phyloP scores from a whole-genome alignment of 768 basidiomycete genomes.

The Punctularia strigosozonata region DNA sequence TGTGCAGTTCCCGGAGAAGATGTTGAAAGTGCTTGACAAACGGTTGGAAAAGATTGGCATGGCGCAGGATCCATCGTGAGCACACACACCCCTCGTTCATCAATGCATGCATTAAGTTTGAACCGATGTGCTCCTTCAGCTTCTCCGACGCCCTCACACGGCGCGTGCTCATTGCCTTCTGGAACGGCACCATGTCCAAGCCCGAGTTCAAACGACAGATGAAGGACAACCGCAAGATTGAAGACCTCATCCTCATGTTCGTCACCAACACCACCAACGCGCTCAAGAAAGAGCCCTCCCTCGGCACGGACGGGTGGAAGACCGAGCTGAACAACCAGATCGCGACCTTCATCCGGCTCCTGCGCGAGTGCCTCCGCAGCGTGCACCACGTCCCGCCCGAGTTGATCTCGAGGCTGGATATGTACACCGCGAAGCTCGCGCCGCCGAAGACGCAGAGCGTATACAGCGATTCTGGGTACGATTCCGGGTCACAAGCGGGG shows the following conservation, averaged over 20 bases:
- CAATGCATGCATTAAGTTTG: background rate
- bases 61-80: conserved; percentile 84
- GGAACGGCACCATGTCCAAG: conserved; percentile 31
- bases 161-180: no score
- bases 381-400: conserved; percentile 78
- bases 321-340: conserved; percentile 88
- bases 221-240: conserved; percentile 94
- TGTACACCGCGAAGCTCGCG: conserved; percentile 72
- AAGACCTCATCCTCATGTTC: conserved; percentile 94
- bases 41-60: conserved; percentile 87
- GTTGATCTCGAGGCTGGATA: conserved; percentile 68
- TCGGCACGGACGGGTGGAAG: conserved; percentile 87
- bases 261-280: conserved; percentile 83
- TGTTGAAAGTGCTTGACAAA: conserved; percentile 83
- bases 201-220: conserved; percentile 84
- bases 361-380: conserved; percentile 66
- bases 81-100: conserved; percentile 9
- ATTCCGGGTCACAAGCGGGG: conserved; percentile 46
- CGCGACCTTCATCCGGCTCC: conserved; percentile 73
- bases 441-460: conserved; percentile 33
- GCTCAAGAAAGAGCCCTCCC: conserved; percentile 80
- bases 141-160: no score
- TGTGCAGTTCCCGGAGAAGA: conserved; percentile 89
- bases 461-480: conserved; percentile 58
- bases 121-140: no score